phyloP scores from a whole-genome alignment of 2,329 filamentous ascomycete species.

The Exophiala xenobiotica region DNA sequence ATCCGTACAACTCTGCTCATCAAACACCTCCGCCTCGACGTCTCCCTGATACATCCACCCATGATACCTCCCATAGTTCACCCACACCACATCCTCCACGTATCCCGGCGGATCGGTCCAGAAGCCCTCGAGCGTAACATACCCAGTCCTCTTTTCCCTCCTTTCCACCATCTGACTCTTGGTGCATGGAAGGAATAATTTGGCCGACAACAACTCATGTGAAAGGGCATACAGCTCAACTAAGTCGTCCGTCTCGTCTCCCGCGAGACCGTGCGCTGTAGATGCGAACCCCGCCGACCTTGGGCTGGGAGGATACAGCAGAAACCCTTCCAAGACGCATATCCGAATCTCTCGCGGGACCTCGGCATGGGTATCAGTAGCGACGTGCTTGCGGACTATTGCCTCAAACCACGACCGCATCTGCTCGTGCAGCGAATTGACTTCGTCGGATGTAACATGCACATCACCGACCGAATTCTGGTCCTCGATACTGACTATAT shows the following conservation, averaged over 20 bases:
- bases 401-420: constrained; percentile 27
- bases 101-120: constrained; percentile 95
- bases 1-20: constrained; percentile 18
- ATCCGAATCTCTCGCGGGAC: constrained; percentile 44
- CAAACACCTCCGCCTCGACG: constrained; percentile 43
- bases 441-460: constrained; percentile 34
- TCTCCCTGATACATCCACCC: constrained; percentile 58
- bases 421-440: constrained; percentile 29
- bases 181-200: constrained; percentile 72
- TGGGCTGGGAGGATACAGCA: constrained; percentile 65
- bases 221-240: constrained; percentile 18
- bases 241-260: background rate
- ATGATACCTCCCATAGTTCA: constrained; percentile 83
- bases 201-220: constrained; percentile 64
- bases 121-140: constrained; percentile 69
- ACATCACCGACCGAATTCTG: constrained; percentile 53
- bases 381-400: constrained; percentile 18
- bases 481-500: constrained; percentile 57
- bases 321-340: constrained; percentile 83
- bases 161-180: constrained; percentile 49
- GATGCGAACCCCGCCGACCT: constrained; percentile 15
- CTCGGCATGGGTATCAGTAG: background rate
- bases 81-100: constrained; percentile 93
- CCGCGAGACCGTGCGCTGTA: background rate
- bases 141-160: constrained; percentile 44